Conservation (phyloP, 768 basidiomycete species). For the Collybia sp. region DNA sequence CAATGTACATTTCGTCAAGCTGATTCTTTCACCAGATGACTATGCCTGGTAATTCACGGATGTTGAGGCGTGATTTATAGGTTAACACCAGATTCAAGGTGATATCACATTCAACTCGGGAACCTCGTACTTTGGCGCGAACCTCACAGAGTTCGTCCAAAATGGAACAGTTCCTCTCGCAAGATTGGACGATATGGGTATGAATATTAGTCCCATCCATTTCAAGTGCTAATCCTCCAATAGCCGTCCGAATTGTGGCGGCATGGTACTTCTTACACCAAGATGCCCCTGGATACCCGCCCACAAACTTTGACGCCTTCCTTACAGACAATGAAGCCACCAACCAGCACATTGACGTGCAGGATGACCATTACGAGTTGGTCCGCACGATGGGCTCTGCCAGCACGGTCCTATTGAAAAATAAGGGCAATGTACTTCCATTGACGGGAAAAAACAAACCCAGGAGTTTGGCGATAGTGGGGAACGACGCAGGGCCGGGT, state of each 20-base stretch:
- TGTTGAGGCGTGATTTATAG: constrained; percentile 17
- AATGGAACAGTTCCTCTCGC: constrained; percentile 66
- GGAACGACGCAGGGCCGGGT: constrained; percentile 63
- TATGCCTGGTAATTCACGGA: constrained; percentile 55
- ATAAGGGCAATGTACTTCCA: constrained; percentile 51
- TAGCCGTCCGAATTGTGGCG: constrained; percentile 73
- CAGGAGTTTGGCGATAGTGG: constrained; percentile 55
- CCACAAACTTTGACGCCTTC: constrained; percentile 71
- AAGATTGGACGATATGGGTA: constrained; percentile 75
- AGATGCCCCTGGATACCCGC: constrained; percentile 57
- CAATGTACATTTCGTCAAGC: neutral
- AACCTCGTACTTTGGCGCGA: constrained; percentile 59
- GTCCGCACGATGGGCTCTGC: constrained; percentile 73
- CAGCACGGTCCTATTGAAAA: constrained; percentile 75
- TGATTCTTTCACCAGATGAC: constrained; percentile 44
- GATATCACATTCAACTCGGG: constrained; percentile 46
- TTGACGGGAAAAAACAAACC: constrained; percentile 38
- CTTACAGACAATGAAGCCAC: constrained; percentile 40
- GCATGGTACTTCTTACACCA: constrained; percentile 66
- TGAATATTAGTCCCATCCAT: constrained; percentile 20
- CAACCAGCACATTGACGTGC: constrained; percentile 64
- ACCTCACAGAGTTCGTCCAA: constrained; percentile 61
- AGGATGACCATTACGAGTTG: constrained; percentile 60
- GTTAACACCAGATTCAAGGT: constrained; percentile 8
- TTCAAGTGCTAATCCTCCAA: neutral